Percentiles rank a stretch among this genome's conserved stretches.
phyloP scores from a whole-genome alignment of 148 eudicot species.

The Dysphania ambrosioides region DNA sequence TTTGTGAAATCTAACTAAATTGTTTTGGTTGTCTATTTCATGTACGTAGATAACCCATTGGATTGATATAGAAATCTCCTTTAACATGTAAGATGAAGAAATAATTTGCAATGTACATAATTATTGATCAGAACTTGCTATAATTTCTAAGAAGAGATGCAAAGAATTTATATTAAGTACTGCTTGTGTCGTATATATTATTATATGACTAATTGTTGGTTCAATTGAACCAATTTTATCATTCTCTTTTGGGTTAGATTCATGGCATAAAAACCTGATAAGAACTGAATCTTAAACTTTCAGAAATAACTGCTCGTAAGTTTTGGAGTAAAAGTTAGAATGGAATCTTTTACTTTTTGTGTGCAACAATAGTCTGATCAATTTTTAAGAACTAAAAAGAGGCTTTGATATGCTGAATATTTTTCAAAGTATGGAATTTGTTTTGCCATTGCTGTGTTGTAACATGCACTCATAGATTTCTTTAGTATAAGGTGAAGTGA shows the following conservation, averaged over 20 bases:
- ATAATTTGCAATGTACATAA: too few relatives aligned
- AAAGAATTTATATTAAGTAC: background rate
- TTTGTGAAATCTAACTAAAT: too few relatives aligned
- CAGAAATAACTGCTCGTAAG: background rate
- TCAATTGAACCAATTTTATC: background rate
- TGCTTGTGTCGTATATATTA: too few relatives aligned
- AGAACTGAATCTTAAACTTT: background rate
- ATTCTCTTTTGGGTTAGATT: background rate
- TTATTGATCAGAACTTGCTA: too few relatives aligned
- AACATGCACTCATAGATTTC: too few relatives aligned
- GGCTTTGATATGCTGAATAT: background rate
- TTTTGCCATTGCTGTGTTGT: background rate
- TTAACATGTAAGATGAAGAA: too few relatives aligned
- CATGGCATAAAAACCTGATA: background rate
- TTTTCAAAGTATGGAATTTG: background rate
- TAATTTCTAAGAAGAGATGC: background rate
- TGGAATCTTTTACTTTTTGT: background rate
- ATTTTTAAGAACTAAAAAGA: background rate
- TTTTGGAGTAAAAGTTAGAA: background rate
- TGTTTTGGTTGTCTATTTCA: too few relatives aligned
- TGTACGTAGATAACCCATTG: too few relatives aligned
- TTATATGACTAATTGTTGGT: background rate
- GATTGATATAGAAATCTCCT: too few relatives aligned
- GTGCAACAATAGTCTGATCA: background rate
- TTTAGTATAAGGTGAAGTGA: too few relatives aligned